A percentile compares a stretch with the other conserved stretches of the same genome.
phyloP scores from a whole-genome alignment of 2,329 filamentous ascomycete genomes.

The Hymenoscyphus occultus region DNA sequence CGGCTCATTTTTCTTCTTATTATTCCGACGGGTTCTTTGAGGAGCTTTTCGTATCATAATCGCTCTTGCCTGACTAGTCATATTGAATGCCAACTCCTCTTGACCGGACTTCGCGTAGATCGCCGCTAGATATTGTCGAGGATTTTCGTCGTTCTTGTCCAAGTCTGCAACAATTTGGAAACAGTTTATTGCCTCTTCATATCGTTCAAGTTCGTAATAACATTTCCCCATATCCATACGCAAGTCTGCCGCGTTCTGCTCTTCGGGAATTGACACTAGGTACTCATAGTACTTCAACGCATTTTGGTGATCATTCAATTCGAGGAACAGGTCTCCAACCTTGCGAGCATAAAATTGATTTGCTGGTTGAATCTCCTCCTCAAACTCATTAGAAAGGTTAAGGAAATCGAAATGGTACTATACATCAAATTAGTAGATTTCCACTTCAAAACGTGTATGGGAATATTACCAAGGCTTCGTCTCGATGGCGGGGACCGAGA shows the following conservation, averaged over 20 bases:
- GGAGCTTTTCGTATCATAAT: conserved; percentile 2
- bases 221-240: conserved; percentile 54
- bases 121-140: conserved; percentile 75
- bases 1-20: not conserved
- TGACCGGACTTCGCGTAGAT: conserved; percentile 76
- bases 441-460: not conserved
- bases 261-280: conserved; percentile 48
- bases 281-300: conserved; percentile 57
- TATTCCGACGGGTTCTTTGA: not conserved
- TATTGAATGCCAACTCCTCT: conserved; percentile 72
- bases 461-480: conserved; percentile 69
- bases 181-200: conserved; percentile 70
- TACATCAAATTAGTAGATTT: conserved; percentile 14
- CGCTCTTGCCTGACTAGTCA: conserved; percentile 62
- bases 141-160: conserved; percentile 70
- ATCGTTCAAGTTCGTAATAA: conserved; percentile 61
- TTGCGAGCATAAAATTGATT: conserved; percentile 80
- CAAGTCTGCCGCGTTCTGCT: conserved; percentile 47
- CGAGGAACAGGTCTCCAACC: conserved; percentile 56
- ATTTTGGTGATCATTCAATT: conserved; percentile 48
- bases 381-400: conserved; percentile 54
- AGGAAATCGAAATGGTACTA: conserved; percentile 69
- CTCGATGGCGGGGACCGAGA: conserved; percentile 53
- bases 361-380: conserved; percentile 53
- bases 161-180: conserved; percentile 72